Evolutionary conservation across 192 early-diverging fungal genomes (phyloP), one percentile per base, ranked within the genome.

Genomic region (Obelidium mucronatum): DNA sequence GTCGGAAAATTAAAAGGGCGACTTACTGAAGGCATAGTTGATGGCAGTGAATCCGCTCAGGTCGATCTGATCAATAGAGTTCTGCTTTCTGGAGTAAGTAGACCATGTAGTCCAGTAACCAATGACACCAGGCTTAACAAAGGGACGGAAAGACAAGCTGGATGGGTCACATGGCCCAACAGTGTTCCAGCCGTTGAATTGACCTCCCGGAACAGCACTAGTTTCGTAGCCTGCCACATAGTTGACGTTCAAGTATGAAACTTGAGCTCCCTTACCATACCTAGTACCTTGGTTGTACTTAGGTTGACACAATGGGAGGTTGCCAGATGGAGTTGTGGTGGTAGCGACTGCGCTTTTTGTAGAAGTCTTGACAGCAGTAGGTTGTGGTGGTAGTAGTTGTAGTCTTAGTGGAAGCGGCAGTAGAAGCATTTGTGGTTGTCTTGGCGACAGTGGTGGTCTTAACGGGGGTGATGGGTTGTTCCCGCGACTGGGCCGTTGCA

Each of bases 211-310:
- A 26, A 39, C 66, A 51, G 66, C 66, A 36, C 40, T 42, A 6
- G 40, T 42, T 30, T 67, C 40, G 66, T 65, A 75, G 11, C 72
- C 40, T 13, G 28, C 67, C n/a, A 58, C 35, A 22, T 33, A 77
- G 65, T 77, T 77, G 30, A n/a, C 17, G 17, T 73, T 54, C 13
- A 55, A 28, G 71, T 77, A 77, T 8, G 58, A 77, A 19, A 66
- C 65, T 17, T 61, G 24, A 42, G 40, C 35, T 31, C 66, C 66
- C 4, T 6, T 40, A 11, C 51, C n/a, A 42, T 67, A 67, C 19
- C 19, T 17, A 31, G 51, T 40, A 5, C 15, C 26, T 17, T 15
- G 6, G 15, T 39, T 60, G 37, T 48, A 15, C 17, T 60, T 40
- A 24, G 72, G 58, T 15, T 48, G 24, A 24, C 58, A 74, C 15